Conservation (phyloP, 345 rosid species). For the Lagerstroemia speciosa region DNA sequence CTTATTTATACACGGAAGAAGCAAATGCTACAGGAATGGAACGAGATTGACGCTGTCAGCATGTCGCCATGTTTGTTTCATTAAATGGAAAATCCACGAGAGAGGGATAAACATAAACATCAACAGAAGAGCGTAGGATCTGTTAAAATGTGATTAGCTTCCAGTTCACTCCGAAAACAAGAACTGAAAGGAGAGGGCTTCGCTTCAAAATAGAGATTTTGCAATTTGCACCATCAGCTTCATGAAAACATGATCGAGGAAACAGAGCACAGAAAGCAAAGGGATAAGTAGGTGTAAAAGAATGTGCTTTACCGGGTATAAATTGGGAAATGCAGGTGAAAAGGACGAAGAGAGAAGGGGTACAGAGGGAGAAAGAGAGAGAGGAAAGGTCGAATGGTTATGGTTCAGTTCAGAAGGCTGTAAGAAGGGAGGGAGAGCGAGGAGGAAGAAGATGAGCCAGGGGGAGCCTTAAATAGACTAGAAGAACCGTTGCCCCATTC, state of each 20-base stretch:
- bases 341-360: background rate
- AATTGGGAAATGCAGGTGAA: background rate
- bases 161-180: background rate
- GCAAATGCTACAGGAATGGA: background rate
- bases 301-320: background rate
- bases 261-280: background rate
- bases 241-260: too few species aligned
- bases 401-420: background rate
- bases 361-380: background rate
- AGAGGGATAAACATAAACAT: background rate
- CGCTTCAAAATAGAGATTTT: background rate
- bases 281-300: background rate
- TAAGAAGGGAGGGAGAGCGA: background rate
- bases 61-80: background rate
- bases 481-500: conserved; percentile 6
- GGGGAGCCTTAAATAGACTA: conserved; percentile 7
- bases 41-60: background rate
- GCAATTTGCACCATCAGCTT: background rate
- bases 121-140: background rate
- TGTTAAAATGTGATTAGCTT: background rate
- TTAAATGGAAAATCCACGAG: background rate
- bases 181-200: background rate
- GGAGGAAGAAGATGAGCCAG: conserved; percentile 2
- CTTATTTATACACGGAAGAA: too few species aligned
- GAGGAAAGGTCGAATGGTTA: background rate